Evolutionary conservation across 306 rosid species (phyloP).

Genomic region (Psophocarpus tetragonolobus): DNA sequence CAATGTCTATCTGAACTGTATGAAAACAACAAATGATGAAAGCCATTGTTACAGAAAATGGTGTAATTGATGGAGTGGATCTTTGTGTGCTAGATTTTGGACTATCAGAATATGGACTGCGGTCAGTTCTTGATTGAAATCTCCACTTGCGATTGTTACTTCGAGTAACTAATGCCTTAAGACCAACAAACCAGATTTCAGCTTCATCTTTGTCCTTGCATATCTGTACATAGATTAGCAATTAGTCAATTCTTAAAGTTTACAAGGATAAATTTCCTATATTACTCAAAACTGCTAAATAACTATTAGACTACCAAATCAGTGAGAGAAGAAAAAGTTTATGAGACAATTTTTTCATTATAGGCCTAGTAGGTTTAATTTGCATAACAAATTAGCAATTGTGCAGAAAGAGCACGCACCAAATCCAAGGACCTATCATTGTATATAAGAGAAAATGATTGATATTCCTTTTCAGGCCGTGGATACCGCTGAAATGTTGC

Average conservation of each 20-base stretch:
- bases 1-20: conserved; percentile 27
- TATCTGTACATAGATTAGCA: conserved; percentile 63
- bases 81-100: conserved; percentile 57
- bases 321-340: conserved; percentile 11
- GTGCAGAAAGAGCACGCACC: conserved; percentile 61
- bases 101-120: conserved; percentile 55
- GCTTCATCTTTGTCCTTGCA: conserved; percentile 99
- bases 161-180: conserved; percentile 74
- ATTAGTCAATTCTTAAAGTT: conserved; percentile 33
- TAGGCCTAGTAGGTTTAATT: conserved; percentile 10
- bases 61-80: conserved; percentile 62
- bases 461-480: conserved; percentile 97
- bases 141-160: conserved; percentile 59
- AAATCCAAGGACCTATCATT: conserved; percentile 88
- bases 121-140: conserved; percentile 53
- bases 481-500: conserved; percentile 96
- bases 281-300: conserved; percentile 6
- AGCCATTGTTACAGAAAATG: conserved; percentile 55
- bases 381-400: conserved; percentile 1
- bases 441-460: conserved; percentile 89
- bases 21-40: conserved; percentile 30
- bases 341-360: conserved; percentile 8
- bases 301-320: conserved; percentile 24
- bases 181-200: conserved; percentile 96
- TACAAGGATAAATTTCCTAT: conserved; percentile 13